Base-by-base conservation (phyloP, 1,139 yeast genomes). In the Blastobotrys apis region DNA sequence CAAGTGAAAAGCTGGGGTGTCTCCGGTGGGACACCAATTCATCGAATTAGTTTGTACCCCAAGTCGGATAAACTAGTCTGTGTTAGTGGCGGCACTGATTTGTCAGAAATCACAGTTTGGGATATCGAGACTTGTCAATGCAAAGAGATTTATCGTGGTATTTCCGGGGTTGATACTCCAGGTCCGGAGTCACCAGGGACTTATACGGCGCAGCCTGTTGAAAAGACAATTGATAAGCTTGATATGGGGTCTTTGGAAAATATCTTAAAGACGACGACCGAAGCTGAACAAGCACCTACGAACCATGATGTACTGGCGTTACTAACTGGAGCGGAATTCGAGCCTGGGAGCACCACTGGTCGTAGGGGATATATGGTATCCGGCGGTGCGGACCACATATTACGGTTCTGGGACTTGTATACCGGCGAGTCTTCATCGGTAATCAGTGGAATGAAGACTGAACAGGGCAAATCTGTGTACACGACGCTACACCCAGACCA, bases 41-140 rank as follows among this genome's bases (percentile, higher is more conserved):
- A 65, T 13, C 61, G 70, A 31, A 58, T 84, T 8, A 61, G 63
- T 9, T 49, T 71, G 2, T 68, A 78, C 29, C 77, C 82, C 0
- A 58, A 69, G 22, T 59, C 62, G 19, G 60, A 61, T 29, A 64
- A 69, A 41, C 69, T 66, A 62, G 67, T 83, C 5, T 70, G 77
- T 12, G 72, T 84, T 40, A 70, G 77, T 15, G 94, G 92, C 0
- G 95, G 94, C 0, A 75, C 79, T 20, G 73, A 72, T 6, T 45
- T 46, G 10, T 65, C 78, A 0, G 83, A 82, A 51, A 71, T 83
- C 8, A 74, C 84, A 0, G 71, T 86, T 0, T 86, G 95, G 95
- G 94, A 85, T 58, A 68, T 86, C 9, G 80, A 86, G 16, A 71
- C 73, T 25, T 67, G 78, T 36, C 78, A 75, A 42, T 85, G 95